Evolutionary conservation across 2,329 filamentous ascomycete species (phyloP).

Genomic region (Sclerotinia glacialis): DNA sequence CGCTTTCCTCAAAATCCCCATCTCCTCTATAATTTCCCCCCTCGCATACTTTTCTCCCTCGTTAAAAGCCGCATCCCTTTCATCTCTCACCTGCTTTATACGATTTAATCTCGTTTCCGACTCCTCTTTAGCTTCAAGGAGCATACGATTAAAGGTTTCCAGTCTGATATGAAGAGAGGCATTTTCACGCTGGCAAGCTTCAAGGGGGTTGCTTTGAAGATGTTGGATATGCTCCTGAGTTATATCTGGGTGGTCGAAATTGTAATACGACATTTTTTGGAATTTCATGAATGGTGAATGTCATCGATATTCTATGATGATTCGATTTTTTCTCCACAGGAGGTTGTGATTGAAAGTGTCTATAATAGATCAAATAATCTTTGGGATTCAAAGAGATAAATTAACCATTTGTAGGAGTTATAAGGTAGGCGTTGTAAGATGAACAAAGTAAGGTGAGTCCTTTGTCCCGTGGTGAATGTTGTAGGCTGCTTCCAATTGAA

Average conservation of each 20-base stretch:
- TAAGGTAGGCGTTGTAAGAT: background rate
- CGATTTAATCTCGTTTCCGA: background rate
- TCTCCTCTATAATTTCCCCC: background rate
- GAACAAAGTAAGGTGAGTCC: conserved; percentile 2
- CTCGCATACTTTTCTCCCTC: background rate
- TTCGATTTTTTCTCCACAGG: background rate
- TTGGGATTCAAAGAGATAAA: background rate
- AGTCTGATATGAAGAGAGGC: background rate
- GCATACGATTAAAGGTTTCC: conserved; percentile 4
- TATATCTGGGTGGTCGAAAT: conserved; percentile 3
- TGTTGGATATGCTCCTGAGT: background rate
- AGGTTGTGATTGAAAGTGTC: background rate
- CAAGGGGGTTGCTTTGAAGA: conserved; percentile 6
- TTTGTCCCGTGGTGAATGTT: conserved; percentile 7
- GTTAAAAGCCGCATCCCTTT: background rate
- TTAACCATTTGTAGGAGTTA: background rate
- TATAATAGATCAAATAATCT: background rate
- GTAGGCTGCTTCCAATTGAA: conserved; percentile 7
- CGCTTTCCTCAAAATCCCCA: background rate
- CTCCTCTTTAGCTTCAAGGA: conserved; percentile 1
- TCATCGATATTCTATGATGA: background rate
- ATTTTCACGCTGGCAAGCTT: conserved; percentile 19
- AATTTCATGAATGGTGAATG: background rate
- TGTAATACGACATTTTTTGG: conserved; percentile 14
- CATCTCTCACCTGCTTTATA: conserved; percentile 1